A percentile compares a stretch with the other conserved stretches of the same genome.
These are phyloP conservation scores for Immersiella caudata DNA, from an alignment of 495 filamentous ascomycete species.

Conservation along the genomic window DNA sequence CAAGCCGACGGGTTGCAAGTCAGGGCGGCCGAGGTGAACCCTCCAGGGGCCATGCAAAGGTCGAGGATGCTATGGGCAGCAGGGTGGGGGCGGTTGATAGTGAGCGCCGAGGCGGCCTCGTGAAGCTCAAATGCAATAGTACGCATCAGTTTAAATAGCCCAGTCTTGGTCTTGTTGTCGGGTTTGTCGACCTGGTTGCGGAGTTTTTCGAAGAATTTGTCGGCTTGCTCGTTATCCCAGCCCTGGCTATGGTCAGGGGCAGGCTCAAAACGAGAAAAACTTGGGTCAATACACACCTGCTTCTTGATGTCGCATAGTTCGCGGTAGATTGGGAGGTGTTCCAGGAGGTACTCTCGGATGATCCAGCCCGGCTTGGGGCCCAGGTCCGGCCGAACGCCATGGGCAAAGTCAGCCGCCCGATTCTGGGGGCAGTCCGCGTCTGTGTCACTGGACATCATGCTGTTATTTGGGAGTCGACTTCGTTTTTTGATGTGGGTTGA, in stretches of 20 bases:
- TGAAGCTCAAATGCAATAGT: too few species aligned
- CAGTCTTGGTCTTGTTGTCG: too few species aligned
- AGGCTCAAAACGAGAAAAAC: not conserved
- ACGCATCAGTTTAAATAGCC: too few species aligned
- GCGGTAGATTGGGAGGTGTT: constrained; percentile 5
- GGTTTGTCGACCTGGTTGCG: too few species aligned
- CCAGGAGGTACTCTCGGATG: not conserved
- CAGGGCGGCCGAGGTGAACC: not conserved
- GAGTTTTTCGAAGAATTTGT: not conserved
- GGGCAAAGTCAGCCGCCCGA: not conserved
- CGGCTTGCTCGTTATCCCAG: not conserved
- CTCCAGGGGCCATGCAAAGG: too few species aligned
- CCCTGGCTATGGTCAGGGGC: not conserved
- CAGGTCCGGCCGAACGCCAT: not conserved
- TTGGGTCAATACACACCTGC: not conserved
- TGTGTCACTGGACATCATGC: not conserved
- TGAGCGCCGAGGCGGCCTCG: too few species aligned
- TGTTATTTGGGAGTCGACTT: not conserved
- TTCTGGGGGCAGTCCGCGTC: not conserved
- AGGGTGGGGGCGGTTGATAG: too few species aligned
- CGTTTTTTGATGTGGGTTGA: not conserved
- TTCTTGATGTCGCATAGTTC: not conserved
- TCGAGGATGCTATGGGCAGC: too few species aligned
- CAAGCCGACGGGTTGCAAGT: not conserved
- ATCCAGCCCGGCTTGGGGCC: not conserved